A percentile compares a stretch with the other conserved stretches of the same genome.
phyloP scores from a whole-genome alignment of 768 basidiomycete genomes.

The Galerina marginata region DNA sequence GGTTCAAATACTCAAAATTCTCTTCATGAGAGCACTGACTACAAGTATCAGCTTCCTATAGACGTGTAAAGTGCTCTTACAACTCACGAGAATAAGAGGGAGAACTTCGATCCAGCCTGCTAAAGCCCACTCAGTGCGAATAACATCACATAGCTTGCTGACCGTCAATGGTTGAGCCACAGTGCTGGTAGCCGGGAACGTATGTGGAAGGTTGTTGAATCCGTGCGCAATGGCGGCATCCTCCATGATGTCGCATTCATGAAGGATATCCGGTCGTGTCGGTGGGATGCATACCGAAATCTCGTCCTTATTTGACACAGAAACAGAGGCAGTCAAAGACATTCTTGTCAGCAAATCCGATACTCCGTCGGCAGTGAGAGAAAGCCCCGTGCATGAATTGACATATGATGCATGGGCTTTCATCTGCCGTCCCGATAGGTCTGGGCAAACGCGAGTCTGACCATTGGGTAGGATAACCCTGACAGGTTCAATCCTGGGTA shows the following conservation, averaged over 20 bases:
- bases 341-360: conserved; percentile 80
- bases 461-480: conserved; percentile 84
- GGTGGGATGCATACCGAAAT: conserved; percentile 82
- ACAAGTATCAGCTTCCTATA: conserved; percentile 5
- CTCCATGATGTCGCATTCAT: conserved; percentile 98
- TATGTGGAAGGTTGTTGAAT: conserved; percentile 93
- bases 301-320: conserved; percentile 63
- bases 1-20: conserved; percentile 95
- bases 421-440: conserved; percentile 74
- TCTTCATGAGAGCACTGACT: conserved; percentile 98
- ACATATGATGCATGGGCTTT: conserved; percentile 87
- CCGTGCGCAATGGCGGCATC: conserved; percentile 98
- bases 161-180: conserved; percentile 91
- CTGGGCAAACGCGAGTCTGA: conserved; percentile 74
- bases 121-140: conserved; percentile 90
- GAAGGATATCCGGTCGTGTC: conserved; percentile 98
- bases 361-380: conserved; percentile 68
- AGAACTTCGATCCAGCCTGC: conserved; percentile 97
- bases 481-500: conserved; percentile 87
- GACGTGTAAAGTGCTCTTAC: not conserved
- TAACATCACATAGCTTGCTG: conserved; percentile 87
- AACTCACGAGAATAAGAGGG: conserved; percentile 86
- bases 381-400: conserved; percentile 93
- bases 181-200: conserved; percentile 92
- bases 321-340: conserved; percentile 68